These are phyloP conservation scores for Decorospora gaudefroyi DNA, from an alignment of 2,329 filamentous ascomycete genomes.

Conservation along the genomic window DNA sequence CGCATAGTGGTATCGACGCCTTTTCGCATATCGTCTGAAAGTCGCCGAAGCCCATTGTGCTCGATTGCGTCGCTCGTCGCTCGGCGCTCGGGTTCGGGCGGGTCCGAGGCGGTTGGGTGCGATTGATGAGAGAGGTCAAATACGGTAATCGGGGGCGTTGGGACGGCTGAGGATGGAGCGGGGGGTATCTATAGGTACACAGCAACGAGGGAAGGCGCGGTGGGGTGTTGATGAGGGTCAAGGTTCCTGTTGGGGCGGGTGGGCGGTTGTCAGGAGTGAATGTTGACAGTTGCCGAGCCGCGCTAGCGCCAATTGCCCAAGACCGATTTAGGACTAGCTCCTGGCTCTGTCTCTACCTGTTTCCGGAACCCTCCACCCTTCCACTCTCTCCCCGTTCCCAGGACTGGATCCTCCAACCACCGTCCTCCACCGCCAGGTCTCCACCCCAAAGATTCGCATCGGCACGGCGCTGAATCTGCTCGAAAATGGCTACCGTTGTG, in stretches of 20 bases:
- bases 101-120: constrained; percentile 16
- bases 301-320: constrained; percentile 13
- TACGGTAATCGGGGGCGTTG: constrained; percentile 6
- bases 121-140: constrained; percentile 7
- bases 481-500: no score
- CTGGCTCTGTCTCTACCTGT: background rate
- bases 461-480: no score
- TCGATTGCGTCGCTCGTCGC: constrained; percentile 6
- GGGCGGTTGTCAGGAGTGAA: constrained; percentile 41
- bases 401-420: no score
- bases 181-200: constrained; percentile 17
- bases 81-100: constrained; percentile 13
- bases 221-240: constrained; percentile 30
- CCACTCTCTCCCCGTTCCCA: no score
- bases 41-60: constrained; percentile 80
- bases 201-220: constrained; percentile 28
- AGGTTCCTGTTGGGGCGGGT: constrained; percentile 25
- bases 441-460: no score
- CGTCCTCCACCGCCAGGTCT: no score
- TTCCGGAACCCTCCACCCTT: no score
- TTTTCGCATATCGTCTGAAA: constrained; percentile 85
- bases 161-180: constrained; percentile 18
- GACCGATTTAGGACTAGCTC: constrained; percentile 5
- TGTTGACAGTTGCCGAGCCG: constrained; percentile 19
- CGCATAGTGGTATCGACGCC: constrained; percentile 84